Percentiles rank a stretch among this genome's conserved stretches.
Evolutionary conservation across 1,284 basidiomycete species (phyloP).

Genomic region (Irpex sp.): DNA sequence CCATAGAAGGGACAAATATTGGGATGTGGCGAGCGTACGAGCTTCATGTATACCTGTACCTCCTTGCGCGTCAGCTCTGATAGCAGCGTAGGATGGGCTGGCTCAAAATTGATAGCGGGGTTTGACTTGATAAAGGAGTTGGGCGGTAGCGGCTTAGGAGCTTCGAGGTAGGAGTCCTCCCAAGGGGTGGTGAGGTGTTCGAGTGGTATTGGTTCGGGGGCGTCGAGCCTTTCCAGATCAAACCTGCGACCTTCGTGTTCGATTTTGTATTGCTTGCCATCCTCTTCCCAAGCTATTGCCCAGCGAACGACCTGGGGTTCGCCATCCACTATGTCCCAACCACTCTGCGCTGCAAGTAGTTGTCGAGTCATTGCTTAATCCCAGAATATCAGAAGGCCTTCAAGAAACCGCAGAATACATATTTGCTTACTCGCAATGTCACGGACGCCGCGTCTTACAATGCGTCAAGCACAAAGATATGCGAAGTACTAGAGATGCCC

Average conservation of each 20-base stretch:
- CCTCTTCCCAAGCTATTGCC: neutral
- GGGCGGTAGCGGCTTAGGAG: neutral
- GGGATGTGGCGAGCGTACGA: neutral
- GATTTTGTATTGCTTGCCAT: neutral
- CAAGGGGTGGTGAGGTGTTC: neutral
- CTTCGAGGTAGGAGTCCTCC: neutral
- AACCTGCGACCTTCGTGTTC: neutral
- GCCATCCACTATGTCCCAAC: too few relatives aligned
- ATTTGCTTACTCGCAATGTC: too few relatives aligned
- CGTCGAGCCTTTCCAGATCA: neutral
- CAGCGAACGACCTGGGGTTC: too few relatives aligned
- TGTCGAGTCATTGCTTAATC: too few relatives aligned
- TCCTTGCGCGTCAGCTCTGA: neutral
- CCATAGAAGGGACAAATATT: neutral
- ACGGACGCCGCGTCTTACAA: too few relatives aligned
- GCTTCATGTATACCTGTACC: neutral
- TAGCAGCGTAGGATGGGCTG: neutral
- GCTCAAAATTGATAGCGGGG: neutral
- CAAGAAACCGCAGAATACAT: too few relatives aligned
- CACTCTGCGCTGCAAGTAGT: too few relatives aligned
- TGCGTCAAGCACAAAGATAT: too few relatives aligned
- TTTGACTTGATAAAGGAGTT: neutral
- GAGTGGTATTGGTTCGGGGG: neutral
- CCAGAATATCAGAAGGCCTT: too few relatives aligned
- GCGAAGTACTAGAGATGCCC: too few relatives aligned